These are phyloP conservation scores for Handroanthus guayacan DNA, from an alignment of 257 asterid genomes.

Conservation along the genomic window DNA sequence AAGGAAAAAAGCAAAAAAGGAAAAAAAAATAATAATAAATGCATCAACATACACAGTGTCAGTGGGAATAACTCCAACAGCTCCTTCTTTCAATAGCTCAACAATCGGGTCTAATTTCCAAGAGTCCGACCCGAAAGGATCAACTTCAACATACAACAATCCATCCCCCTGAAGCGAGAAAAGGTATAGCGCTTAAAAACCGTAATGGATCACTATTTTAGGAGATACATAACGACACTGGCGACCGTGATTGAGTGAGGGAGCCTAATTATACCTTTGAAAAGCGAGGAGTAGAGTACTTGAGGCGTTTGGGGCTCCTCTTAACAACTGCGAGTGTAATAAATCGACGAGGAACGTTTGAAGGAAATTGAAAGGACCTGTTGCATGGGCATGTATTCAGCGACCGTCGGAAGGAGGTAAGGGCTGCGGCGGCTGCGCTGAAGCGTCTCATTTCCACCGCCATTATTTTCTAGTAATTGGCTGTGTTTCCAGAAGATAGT, in stretches of 20 bases:
- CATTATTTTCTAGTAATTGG: constrained; percentile 43
- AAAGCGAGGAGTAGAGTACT: constrained; percentile 80
- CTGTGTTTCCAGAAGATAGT: background rate
- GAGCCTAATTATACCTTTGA: constrained; percentile 55
- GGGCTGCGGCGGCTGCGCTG: constrained; percentile 43
- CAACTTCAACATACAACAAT: constrained; percentile 75
- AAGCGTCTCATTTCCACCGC: constrained; percentile 51
- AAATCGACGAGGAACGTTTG: constrained; percentile 45
- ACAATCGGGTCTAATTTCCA: constrained; percentile 90
- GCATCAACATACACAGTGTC: constrained; percentile 74
- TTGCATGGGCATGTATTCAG: constrained; percentile 40
- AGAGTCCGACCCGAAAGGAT: constrained; percentile 76
- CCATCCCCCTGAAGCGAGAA: constrained; percentile 59
- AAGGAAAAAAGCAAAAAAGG: background rate
- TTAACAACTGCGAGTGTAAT: constrained; percentile 60
- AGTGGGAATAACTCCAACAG: constrained; percentile 97
- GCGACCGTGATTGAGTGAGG: background rate
- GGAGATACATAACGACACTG: background rate
- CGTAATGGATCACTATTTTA: constrained; percentile 10
- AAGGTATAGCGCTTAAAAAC: constrained; percentile 16
- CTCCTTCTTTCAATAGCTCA: constrained; percentile 83
- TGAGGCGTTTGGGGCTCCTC: constrained; percentile 92
- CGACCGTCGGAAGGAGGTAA: constrained; percentile 48
- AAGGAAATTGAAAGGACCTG: constrained; percentile 38
- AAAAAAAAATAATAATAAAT: background rate